Base-by-base conservation (phyloP, 805 yeast species). In the Priceomyces carsonii region DNA sequence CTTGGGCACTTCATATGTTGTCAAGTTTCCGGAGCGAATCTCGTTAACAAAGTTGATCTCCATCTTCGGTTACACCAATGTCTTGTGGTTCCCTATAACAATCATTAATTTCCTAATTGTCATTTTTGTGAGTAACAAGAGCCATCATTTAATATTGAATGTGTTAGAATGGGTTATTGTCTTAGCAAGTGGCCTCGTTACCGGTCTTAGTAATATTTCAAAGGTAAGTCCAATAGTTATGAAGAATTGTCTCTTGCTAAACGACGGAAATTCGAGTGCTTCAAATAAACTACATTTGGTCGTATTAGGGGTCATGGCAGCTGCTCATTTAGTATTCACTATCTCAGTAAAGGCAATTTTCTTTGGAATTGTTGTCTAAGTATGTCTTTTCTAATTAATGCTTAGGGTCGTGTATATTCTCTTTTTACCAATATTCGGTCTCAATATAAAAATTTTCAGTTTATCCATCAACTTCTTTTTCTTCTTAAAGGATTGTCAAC, bases 51-150 rank as follows among this genome's bases (percentile, higher is more conserved):
- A 77, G 47, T 51, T 85, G 32, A 63, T 90, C 2, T 79, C 91
- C 4, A 72, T 88, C 21, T 90, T 85, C 60, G 95, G 97, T 2
- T 90, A 91, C 61, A 75, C 95, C 13, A 85, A 84, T 50, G 62
- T 83, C 4, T 73, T 80, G 39, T 90, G 97, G 96, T 64, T 85
- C n/a, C 95, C 95, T 1, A 81, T 87, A 15, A 82, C 90, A 0
- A 53, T 82, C 1, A 51, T 81, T 19, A 73, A 78, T 39, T 69
- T 84, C 9, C 56, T 81, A 21, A 73, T 85, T 35, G 80, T 80
- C 1, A 55, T 82, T 3, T 59, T 80, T 18, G 62, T 73, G 5
- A 57, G 47, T 30, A 56, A 53, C 32, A 47, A 54, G 28, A 54
- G 45, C 4, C 61, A 58, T 31, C 63, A 55, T 39, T 53, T 63